Base-by-base conservation (phyloP, 345 rosid genomes). In the Sisymbrium irio region DNA sequence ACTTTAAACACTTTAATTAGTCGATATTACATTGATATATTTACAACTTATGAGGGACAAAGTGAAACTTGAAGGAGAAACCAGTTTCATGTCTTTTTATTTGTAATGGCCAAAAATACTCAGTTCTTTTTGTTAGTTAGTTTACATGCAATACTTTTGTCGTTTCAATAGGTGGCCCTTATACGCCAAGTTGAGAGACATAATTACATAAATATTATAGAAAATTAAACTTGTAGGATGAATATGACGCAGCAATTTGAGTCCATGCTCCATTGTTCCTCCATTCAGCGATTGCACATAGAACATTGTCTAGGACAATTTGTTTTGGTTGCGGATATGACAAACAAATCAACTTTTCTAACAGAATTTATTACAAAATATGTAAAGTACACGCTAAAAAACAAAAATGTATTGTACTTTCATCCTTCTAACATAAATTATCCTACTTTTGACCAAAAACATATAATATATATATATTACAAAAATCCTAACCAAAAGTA, bases 281-380 rank as follows among this genome's bases (percentile, higher is more conserved):
- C 14, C 60, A 46, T 36, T 33, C 14, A 46, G 32, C 45, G 35
- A 33, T 42, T 30, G 44, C 65, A 30, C 4, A 65, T 30, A 28
- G 7, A 17, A 19, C 12, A 68, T 37, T 11, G 9, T 55, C 42
- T 41, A 27, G 30, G 54, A 35, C 55, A 44, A 22, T 33, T 61
- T 60, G 40, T 60, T 15, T 60, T 49, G 2, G 22, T 40, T 62
- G 62, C 11, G 36, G 68, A 51, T 62, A 42, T 50, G 19, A 40
- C 42, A 72, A 53, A 63, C 9, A 39, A 53, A 42, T 18, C 11
- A 18, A 65, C 77, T 65, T 46, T 46, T 35, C 56, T 65, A 73
- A 65, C 77, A 35, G 59, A 65, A 73, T 54, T 44, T 63, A 64
- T 73, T 33, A 51, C 71, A 64, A 55, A 65, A 41, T 64, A 72